Percentiles rank a stretch among this genome's conserved stretches.
Evolutionary conservation across 176 grass and related monocot species (phyloP).

Genomic region (bread wheat (Triticum aestivum)): IWGSC_CS_RefSeq_v2.1 NC_057807.1:275019904-275020403

Average conservation of each 20-base stretch:
- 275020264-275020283: neutral
- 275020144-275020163: constrained; percentile 42
- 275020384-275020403: neutral
- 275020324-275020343: neutral
- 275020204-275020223: neutral
- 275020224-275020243: neutral
- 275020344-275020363: neutral
- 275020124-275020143: constrained; percentile 46
- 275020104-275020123: constrained; percentile 61
- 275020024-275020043: constrained; percentile 22
- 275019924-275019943: constrained; percentile 62
- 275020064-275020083: constrained; percentile 67
- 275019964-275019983: constrained; percentile 47
- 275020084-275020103: constrained; percentile 72
- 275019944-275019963: constrained; percentile 70
- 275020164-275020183: constrained; percentile 22
- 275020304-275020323: neutral
- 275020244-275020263: neutral
- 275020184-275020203: neutral
- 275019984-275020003: neutral
- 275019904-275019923: constrained; percentile 1
- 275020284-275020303: constrained; percentile 6
- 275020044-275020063: constrained; percentile 68
- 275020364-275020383: neutral
- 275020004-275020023: neutral